Conservation (phyloP, 2,329 filamentous ascomycete genomes). For the Hypoxylon sp. region DNA sequence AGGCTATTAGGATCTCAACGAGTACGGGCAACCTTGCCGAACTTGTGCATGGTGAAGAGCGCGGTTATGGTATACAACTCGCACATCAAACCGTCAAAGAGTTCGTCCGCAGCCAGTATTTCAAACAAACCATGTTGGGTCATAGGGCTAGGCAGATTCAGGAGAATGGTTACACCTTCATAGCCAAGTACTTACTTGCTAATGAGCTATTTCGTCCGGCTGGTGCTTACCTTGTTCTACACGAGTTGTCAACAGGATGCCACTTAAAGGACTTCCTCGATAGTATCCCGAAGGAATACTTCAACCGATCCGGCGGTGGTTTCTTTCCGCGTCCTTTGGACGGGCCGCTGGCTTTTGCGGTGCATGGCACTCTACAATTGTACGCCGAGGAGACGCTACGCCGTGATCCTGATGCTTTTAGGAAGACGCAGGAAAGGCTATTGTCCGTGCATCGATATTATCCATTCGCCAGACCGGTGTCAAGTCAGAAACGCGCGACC, state of each 20-base stretch:
- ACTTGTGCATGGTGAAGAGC: no score
- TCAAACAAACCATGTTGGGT: background rate
- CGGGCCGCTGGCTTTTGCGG: constrained; percentile 1
- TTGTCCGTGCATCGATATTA: background rate
- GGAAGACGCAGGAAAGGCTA: constrained; percentile 18
- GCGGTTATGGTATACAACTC: no score
- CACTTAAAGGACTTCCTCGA: constrained; percentile 29
- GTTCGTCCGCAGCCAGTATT: background rate
- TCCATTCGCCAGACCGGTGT: background rate
- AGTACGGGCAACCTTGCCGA: no score
- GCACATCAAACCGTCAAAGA: constrained; percentile 7
- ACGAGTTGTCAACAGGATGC: constrained; percentile 22
- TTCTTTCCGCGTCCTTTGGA: no score
- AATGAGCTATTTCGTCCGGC: background rate
- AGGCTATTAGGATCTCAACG: no score
- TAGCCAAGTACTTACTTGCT: constrained; percentile 1
- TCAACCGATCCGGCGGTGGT: background rate
- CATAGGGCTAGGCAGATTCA: background rate
- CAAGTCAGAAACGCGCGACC: background rate
- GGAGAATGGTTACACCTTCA: constrained; percentile 5
- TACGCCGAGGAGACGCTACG: constrained; percentile 20
- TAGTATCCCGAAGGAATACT: constrained; percentile 16
- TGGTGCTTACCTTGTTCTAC: background rate
- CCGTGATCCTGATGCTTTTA: constrained; percentile 11
- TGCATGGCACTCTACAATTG: background rate